Conservation (phyloP, 192 early-diverging fungal genomes). For the Dissophora ornata region DNA sequence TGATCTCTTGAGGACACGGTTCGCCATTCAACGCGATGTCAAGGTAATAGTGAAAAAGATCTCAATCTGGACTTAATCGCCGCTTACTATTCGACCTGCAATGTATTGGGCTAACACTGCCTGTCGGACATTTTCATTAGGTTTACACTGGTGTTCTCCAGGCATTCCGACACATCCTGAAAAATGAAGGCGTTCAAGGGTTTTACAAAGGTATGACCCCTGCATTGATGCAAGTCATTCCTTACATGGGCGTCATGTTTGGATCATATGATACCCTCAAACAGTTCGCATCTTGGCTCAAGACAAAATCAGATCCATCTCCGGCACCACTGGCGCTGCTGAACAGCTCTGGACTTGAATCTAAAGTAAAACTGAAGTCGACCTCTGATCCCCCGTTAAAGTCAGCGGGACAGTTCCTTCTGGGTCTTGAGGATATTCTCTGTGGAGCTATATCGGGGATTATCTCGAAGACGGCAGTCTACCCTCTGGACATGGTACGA, state of each 20-base stretch:
- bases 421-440: conserved; percentile 71
- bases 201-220: conserved; percentile 90
- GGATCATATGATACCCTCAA: conserved; percentile 76
- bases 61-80: too few species aligned
- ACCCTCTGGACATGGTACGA: conserved; percentile 91
- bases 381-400: conserved; percentile 1
- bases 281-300: conserved; percentile 53
- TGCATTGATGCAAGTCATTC: conserved; percentile 88
- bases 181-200: conserved; percentile 81
- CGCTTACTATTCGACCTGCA: too few species aligned
- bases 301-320: background rate
- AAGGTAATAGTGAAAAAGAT: conserved; percentile 47
- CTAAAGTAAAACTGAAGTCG: conserved; percentile 2
- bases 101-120: too few species aligned
- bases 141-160: conserved; percentile 74
- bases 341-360: background rate
- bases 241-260: conserved; percentile 96
- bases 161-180: conserved; percentile 73
- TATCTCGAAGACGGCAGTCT: conserved; percentile 85
- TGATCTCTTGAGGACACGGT: conserved; percentile 93
- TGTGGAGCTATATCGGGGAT: conserved; percentile 85
- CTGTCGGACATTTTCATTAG: too few species aligned
- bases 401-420: conserved; percentile 12
- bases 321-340: background rate
- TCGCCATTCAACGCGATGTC: conserved; percentile 81